phyloP scores from a whole-genome alignment of 2,329 filamentous ascomycete genomes.

The Chalara sp. region DNA sequence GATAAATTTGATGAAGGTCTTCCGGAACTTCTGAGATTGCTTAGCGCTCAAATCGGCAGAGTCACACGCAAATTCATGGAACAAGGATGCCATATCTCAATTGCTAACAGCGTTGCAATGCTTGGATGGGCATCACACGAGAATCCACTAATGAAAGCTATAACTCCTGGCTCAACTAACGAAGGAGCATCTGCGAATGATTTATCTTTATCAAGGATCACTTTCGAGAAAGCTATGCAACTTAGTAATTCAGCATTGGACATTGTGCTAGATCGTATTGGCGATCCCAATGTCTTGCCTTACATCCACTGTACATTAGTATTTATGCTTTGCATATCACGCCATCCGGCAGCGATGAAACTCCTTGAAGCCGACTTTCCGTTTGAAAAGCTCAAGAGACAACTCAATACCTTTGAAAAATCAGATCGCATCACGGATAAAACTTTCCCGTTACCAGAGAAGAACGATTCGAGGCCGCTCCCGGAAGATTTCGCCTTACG shows the following conservation, averaged over 20 bases:
- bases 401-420: constrained; percentile 13
- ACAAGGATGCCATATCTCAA: constrained; percentile 48
- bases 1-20: constrained; percentile 40
- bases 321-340: constrained; percentile 15
- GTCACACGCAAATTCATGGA: constrained; percentile 38
- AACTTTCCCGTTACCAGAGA: constrained; percentile 15
- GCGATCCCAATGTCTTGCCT: constrained; percentile 17
- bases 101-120: constrained; percentile 34
- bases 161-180: constrained; percentile 3
- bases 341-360: constrained; percentile 10
- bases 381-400: constrained; percentile 10
- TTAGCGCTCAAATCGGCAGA: constrained; percentile 52
- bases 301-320: constrained; percentile 17
- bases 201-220: not conserved
- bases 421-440: constrained; percentile 9
- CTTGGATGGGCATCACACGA: constrained; percentile 23
- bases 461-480: constrained; percentile 15
- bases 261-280: constrained; percentile 14
- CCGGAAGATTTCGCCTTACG: constrained; percentile 19
- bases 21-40: constrained; percentile 41
- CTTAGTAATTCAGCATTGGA: constrained; percentile 10
- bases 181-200: constrained; percentile 5
- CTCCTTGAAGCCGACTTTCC: constrained; percentile 14
- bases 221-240: constrained; percentile 11
- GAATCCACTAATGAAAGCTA: constrained; percentile 20